Evolutionary conservation across 768 basidiomycete genomes (phyloP), one percentile per base, ranked within the genome.

Genomic region (Psilocybe subaeruginosa): DNA sequence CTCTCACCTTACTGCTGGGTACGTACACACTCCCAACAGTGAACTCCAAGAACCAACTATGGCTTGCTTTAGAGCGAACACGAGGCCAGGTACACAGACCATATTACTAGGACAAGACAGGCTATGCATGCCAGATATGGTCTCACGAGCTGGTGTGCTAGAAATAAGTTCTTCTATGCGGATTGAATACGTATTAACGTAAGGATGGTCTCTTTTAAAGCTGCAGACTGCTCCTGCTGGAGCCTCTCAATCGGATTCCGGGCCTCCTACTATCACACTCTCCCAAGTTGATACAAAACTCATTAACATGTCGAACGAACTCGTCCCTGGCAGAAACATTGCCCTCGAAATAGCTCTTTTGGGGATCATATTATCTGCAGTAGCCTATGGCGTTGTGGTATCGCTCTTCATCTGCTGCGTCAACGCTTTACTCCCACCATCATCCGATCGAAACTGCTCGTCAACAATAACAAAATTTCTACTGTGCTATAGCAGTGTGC

Each of bases 321-420:
- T 53, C 16, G 14, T 37, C 31, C 51, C 51, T 17, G 51, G 51
- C 4, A 31, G 33, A 37, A 35, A 53, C n/a, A 16, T 16, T 11
- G 27, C 30, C 12, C 51, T 53, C 31, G 51, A 53, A 31, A 35
- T 53, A 6, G 51, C 51, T 31, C 51, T 53, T 17, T 6, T 51
- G 23, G 57, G 47, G 17, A 41, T 51, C 19, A 27, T 58, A 4
- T n/a, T 58, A 5, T 50, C 57, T 17, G 47, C 31, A 27, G 37
- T 58, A 4, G 57, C 57, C 11, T 58, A 58, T 27, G 57, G 57
- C n/a, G 12, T 58, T 27, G 48, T 58, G 3, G 37, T 58, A n/a
- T 33, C 48, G 12, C 57, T 58, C 35, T 49, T 31, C 57, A 41
- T 58, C 39, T 33, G 48, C 57, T 58, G 57, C 49, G 29, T 48